Conservation (phyloP, 257 asterid species). For the Eucommia ulmoides region DNA sequence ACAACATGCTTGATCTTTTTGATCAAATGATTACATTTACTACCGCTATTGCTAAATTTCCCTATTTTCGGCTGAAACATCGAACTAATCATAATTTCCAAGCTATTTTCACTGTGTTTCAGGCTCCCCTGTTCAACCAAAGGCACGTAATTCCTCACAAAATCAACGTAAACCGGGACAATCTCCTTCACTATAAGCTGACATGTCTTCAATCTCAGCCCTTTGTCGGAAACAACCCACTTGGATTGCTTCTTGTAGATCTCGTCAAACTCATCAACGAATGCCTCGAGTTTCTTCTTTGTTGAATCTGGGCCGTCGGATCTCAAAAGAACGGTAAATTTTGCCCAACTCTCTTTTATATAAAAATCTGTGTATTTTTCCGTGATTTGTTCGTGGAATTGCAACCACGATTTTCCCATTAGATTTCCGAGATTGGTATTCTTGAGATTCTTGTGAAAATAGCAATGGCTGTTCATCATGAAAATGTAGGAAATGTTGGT, state of each 20-base stretch:
- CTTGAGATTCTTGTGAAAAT: conserved; percentile 50
- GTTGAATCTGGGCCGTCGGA: conserved; percentile 80
- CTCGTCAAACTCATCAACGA: conserved; percentile 66
- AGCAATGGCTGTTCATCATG: conserved; percentile 84
- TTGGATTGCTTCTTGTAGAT: conserved; percentile 53
- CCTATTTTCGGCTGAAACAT: conserved; percentile 46
- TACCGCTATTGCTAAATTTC: conserved; percentile 48
- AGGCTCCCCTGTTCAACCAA: conserved; percentile 82
- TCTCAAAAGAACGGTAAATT: conserved; percentile 62
- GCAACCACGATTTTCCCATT: conserved; percentile 65
- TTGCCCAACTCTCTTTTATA: conserved; percentile 81
- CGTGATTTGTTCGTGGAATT: conserved; percentile 43
- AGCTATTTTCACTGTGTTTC: conserved; percentile 51
- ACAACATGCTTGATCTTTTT: background rate
- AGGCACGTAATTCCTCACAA: conserved; percentile 88
- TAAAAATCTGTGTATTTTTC: conserved; percentile 31
- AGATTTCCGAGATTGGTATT: conserved; percentile 58
- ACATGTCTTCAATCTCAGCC: conserved; percentile 44
- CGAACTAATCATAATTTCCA: conserved; percentile 59
- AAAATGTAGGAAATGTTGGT: conserved; percentile 33
- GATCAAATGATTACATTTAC: background rate
- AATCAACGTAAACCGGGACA: conserved; percentile 87
- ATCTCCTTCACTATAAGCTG: conserved; percentile 50
- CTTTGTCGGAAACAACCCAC: conserved; percentile 56
- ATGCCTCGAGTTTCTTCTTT: conserved; percentile 60